Percentiles rank a stretch among this genome's conserved stretches.
phyloP scores from a whole-genome alignment of 2,329 filamentous ascomycete genomes.

The Colletotrichum filicis region DNA sequence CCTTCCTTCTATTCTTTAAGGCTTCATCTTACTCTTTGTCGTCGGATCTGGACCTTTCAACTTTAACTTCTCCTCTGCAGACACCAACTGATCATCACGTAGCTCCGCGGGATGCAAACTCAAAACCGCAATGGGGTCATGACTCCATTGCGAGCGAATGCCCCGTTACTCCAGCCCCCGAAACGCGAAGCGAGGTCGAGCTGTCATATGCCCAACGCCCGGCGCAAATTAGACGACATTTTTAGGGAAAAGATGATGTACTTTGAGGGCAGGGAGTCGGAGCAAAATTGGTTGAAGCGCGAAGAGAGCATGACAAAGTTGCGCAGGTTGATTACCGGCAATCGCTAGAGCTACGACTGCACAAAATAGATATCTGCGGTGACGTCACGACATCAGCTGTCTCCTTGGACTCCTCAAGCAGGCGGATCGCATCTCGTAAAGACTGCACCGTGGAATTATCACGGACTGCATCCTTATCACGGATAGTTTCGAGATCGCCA shows the following conservation, averaged over 20 bases:
- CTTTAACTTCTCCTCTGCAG: no score
- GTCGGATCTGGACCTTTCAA: no score
- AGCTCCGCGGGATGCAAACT: constrained; percentile 84
- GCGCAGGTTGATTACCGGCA: constrained; percentile 83
- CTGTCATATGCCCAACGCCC: constrained; percentile 86
- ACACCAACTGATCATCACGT: no score
- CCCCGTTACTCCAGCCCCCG: constrained; percentile 70
- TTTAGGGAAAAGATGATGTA: constrained; percentile 82
- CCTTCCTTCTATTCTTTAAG: no score
- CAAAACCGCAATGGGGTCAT: constrained; percentile 97
- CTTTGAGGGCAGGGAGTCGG: constrained; percentile 90
- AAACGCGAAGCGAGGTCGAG: constrained; percentile 78
- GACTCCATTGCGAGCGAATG: constrained; percentile 61
- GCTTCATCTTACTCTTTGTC: no score
- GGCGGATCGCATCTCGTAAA: constrained; percentile 83
- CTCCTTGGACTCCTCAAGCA: no score
- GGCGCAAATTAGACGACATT: constrained; percentile 88
- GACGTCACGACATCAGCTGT: no score
- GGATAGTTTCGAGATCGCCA: constrained; percentile 97
- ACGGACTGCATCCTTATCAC: constrained; percentile 62
- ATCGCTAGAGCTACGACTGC: constrained; percentile 47
- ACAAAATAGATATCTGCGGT: no score
- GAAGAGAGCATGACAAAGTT: constrained; percentile 84
- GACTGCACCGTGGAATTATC: constrained; percentile 89
- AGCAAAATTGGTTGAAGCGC: constrained; percentile 89